Conservation (phyloP, 2,329 filamentous ascomycete species). For the Sarocladium strictum region DNA sequence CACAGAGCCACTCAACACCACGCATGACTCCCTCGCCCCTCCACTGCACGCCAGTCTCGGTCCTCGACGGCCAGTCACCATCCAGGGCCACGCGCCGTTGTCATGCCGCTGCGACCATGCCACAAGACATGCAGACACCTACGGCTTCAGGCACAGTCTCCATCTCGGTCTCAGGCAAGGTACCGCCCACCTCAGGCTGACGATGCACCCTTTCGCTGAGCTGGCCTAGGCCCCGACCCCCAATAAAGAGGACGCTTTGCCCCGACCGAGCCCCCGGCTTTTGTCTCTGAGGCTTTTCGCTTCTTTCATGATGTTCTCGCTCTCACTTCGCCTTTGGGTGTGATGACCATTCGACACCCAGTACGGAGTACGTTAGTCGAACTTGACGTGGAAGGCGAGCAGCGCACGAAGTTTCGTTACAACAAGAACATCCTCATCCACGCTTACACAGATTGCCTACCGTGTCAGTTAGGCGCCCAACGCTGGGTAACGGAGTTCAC, state of each 20-base stretch:
- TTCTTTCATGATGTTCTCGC: not conserved
- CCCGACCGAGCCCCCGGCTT: not conserved
- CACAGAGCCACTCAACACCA: not conserved
- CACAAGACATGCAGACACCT: constrained; percentile 6
- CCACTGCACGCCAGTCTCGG: not conserved
- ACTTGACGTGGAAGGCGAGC: not conserved
- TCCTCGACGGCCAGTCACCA: constrained; percentile 3
- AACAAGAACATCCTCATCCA: no score
- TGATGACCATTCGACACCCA: not conserved
- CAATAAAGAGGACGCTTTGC: not conserved
- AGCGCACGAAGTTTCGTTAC: not conserved
- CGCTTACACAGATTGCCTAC: no score
- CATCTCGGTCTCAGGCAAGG: not conserved
- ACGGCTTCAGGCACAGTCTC: constrained; percentile 4
- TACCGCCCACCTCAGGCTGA: constrained; percentile 7
- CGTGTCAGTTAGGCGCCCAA: no score
- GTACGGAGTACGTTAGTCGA: not conserved
- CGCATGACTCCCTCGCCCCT: constrained; percentile 7
- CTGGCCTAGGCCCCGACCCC: no score
- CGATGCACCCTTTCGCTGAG: no score
- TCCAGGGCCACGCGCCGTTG: constrained; percentile 7
- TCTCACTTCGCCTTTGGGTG: not conserved
- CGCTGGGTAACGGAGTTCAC: no score
- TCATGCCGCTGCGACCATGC: not conserved
- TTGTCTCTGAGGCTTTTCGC: not conserved